phyloP scores from a whole-genome alignment of 768 basidiomycete species.

The Amanita rimosa region DNA sequence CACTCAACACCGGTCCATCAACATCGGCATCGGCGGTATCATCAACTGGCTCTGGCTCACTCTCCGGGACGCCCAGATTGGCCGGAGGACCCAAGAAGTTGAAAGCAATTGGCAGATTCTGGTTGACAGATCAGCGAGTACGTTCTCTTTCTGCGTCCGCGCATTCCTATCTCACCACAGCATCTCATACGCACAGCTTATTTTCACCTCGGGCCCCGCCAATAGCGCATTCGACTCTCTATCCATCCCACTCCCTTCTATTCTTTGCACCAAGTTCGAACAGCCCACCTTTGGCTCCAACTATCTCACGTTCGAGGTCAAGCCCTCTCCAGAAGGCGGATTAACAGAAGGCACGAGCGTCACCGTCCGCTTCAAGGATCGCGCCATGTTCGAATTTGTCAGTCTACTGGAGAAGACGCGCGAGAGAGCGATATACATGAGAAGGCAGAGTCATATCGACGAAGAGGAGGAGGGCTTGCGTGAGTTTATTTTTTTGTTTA shows the following conservation, averaged over 20 bases:
- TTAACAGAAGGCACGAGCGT: conserved; percentile 50
- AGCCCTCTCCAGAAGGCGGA: conserved; percentile 57
- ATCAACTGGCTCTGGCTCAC: not conserved
- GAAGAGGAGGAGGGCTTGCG: conserved; percentile 56
- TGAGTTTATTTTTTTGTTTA: conserved; percentile 22
- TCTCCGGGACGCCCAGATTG: conserved; percentile 26
- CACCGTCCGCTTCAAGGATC: conserved; percentile 59
- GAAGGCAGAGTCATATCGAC: conserved; percentile 42
- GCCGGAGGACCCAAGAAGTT: conserved; percentile 45
- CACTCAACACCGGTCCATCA: conserved; percentile 22
- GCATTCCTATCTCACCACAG: not conserved
- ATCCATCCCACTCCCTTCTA: conserved; percentile 50
- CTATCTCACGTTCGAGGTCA: conserved; percentile 54
- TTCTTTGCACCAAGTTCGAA: conserved; percentile 61
- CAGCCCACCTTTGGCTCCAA: conserved; percentile 68
- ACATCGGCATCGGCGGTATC: not conserved
- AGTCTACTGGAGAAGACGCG: conserved; percentile 66
- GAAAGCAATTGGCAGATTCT: conserved; percentile 45
- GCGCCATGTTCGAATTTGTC: conserved; percentile 65
- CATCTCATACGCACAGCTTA: conserved; percentile 48
- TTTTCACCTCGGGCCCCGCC: conserved; percentile 36
- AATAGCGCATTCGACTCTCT: conserved; percentile 30
- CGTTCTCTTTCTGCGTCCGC: conserved; percentile 12
- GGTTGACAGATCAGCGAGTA: conserved; percentile 69
- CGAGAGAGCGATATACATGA: conserved; percentile 69